Conservation (phyloP, 202 grass and related monocot genomes). For the Brachypodium distachyon region DNA sequence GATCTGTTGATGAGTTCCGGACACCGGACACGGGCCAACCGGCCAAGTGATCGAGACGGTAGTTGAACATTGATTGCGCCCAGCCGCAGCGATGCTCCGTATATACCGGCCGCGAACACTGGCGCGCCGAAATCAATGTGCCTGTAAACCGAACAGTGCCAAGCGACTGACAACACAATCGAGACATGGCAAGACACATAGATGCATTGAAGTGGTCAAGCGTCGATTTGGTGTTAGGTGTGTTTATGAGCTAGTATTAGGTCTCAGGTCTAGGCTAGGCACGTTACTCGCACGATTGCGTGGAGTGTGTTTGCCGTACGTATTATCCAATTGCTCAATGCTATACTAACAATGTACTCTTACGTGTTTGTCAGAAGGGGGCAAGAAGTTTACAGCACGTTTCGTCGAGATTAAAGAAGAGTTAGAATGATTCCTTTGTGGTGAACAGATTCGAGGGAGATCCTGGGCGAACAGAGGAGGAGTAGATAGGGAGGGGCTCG, state of each 20-base stretch:
- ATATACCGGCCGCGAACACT: neutral
- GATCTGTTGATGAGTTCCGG: neutral
- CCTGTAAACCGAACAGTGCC: neutral
- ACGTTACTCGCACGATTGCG: neutral
- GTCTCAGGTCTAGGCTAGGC: neutral
- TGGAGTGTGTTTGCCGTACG: neutral
- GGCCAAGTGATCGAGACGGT: too few relatives aligned
- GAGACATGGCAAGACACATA: neutral
- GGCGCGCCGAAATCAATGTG: neutral
- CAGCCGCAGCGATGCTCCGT: neutral
- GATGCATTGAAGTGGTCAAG: neutral
- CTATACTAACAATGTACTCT: neutral
- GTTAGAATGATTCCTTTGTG: neutral
- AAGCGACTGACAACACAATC: neutral
- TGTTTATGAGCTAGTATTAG: neutral
- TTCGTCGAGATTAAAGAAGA: neutral
- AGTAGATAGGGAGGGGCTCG: neutral
- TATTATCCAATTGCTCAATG: neutral
- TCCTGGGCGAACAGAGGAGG: neutral
- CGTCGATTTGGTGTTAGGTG: neutral
- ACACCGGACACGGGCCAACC: neutral
- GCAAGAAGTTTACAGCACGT: neutral
- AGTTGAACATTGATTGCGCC: neutral
- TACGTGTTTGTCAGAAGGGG: neutral
- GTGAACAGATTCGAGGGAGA: neutral